These are phyloP conservation scores for Cyathus striatus DNA, from an alignment of 768 basidiomycete species.

Conservation along the genomic window DNA sequence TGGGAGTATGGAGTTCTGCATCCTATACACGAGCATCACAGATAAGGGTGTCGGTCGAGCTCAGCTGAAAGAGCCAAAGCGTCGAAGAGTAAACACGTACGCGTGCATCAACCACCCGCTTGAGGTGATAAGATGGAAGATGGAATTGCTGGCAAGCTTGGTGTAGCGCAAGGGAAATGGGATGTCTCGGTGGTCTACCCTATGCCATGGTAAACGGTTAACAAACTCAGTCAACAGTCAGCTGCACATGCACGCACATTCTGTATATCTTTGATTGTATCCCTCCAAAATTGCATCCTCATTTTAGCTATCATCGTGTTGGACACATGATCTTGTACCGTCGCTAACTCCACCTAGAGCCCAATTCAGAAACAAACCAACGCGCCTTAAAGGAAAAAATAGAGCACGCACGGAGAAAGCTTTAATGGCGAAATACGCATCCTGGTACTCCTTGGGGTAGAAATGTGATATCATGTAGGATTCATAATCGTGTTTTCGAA, in stretches of 20 bases:
- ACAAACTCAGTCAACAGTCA: background rate
- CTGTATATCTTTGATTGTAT: conserved; percentile 63
- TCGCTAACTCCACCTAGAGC: conserved; percentile 69
- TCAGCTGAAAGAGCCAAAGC: too few species aligned
- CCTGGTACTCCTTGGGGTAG: conserved; percentile 61
- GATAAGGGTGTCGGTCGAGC: too few species aligned
- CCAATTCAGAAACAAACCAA: background rate
- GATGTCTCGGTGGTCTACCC: conserved; percentile 76
- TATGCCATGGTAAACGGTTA: conserved; percentile 22
- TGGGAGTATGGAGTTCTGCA: conserved; percentile 57
- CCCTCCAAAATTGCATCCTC: conserved; percentile 85
- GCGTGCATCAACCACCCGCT: conserved; percentile 80
- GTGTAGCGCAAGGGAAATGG: conserved; percentile 70
- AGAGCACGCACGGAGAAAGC: conserved; percentile 71
- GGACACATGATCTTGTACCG: conserved; percentile 71
- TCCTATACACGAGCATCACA: too few species aligned
- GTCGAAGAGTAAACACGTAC: too few species aligned
- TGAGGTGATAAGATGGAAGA: conserved; percentile 71
- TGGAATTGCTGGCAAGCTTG: conserved; percentile 44
- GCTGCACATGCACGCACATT: conserved; percentile 39
- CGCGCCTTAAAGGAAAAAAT: background rate
- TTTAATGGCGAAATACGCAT: conserved; percentile 71
- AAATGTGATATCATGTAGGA: conserved; percentile 67
- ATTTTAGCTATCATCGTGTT: conserved; percentile 74
- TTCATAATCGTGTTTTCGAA: conserved; percentile 80